These are phyloP conservation scores for Tremella mesenterica DNA, from an alignment of 768 basidiomycete species.

Conservation along the genomic window DNA sequence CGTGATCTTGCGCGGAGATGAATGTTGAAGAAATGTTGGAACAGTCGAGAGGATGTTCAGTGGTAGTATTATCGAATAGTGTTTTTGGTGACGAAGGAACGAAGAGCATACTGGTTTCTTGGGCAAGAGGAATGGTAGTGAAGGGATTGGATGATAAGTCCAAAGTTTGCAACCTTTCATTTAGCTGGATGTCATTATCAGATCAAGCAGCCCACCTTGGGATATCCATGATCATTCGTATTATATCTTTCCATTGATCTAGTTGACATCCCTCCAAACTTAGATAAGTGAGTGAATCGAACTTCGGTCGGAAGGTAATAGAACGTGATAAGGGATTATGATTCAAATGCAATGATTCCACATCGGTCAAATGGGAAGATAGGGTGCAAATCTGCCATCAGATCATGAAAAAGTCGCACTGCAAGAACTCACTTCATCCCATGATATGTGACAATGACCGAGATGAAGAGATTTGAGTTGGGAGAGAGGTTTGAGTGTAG, in stretches of 20 bases:
- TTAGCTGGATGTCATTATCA: background rate
- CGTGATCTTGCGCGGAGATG: too few relatives aligned
- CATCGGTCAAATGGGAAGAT: slow-evolving; percentile 5
- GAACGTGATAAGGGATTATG: slow-evolving; percentile 10
- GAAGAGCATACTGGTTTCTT: too few relatives aligned
- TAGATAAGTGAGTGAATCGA: slow-evolving; percentile 21
- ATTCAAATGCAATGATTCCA: slow-evolving; percentile 22
- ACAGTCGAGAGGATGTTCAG: too few relatives aligned
- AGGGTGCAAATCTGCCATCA: slow-evolving; percentile 3
- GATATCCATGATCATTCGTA: background rate
- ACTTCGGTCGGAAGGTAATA: background rate
- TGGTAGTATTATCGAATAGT: background rate
- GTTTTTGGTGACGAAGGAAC: background rate
- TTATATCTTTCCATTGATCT: slow-evolving; percentile 16
- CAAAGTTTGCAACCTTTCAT: slow-evolving; percentile 3
- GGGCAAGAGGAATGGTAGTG: background rate
- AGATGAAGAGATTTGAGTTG: slow-evolving; percentile 27
- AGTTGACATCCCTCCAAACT: slow-evolving; percentile 27
- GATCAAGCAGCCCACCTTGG: slow-evolving; percentile 3
- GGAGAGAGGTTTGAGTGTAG: background rate
- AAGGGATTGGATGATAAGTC: slow-evolving; percentile 15
- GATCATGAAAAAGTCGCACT: background rate
- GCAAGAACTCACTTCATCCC: slow-evolving; percentile 29
- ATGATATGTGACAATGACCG: slow-evolving; percentile 17
- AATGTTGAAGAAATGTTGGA: too few relatives aligned